phyloP scores from a whole-genome alignment of 139 green algal species.

The Edaphochlamys debaryana region DNA sequence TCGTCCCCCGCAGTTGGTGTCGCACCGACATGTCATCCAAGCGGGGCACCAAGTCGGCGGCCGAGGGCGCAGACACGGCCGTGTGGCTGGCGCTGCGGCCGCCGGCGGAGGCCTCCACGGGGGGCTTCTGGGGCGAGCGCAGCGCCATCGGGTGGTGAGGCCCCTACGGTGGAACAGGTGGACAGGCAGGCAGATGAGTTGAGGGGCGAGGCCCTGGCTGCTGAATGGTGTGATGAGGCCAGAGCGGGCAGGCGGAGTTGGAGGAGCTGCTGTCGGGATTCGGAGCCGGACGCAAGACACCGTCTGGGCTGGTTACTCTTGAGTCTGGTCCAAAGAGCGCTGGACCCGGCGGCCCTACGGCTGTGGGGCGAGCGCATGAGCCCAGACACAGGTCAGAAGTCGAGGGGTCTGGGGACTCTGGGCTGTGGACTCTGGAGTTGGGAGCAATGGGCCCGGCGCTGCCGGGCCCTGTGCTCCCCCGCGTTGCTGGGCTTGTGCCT shows the following conservation, averaged over 20 bases:
- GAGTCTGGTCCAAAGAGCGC: not conserved
- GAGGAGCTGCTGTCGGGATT: not conserved
- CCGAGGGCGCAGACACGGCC: constrained; percentile 72
- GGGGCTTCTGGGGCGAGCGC: constrained; percentile 56
- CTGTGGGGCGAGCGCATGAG: too few relatives aligned
- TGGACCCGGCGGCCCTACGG: too few relatives aligned
- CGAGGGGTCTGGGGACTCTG: too few relatives aligned
- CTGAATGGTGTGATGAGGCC: not conserved
- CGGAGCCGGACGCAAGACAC: not conserved
- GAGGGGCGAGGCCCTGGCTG: too few relatives aligned
- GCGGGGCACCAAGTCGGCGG: constrained; percentile 54
- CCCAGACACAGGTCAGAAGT: too few relatives aligned
- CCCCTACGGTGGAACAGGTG: too few relatives aligned
- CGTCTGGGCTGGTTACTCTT: not conserved
- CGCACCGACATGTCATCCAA: constrained; percentile 67
- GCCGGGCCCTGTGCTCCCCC: too few relatives aligned
- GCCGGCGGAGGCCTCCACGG: constrained; percentile 33
- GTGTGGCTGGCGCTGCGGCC: constrained; percentile 66
- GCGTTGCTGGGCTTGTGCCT: too few relatives aligned
- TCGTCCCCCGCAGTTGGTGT: constrained; percentile 39
- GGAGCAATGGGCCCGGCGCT: too few relatives aligned
- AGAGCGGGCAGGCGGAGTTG: not conserved
- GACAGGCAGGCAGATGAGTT: not conserved
- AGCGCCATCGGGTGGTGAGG: constrained; percentile 12
- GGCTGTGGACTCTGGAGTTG: too few relatives aligned